Evolutionary conservation across 2,329 filamentous ascomycete species (phyloP).

Genomic region (Escovopsis weberi): DNA sequence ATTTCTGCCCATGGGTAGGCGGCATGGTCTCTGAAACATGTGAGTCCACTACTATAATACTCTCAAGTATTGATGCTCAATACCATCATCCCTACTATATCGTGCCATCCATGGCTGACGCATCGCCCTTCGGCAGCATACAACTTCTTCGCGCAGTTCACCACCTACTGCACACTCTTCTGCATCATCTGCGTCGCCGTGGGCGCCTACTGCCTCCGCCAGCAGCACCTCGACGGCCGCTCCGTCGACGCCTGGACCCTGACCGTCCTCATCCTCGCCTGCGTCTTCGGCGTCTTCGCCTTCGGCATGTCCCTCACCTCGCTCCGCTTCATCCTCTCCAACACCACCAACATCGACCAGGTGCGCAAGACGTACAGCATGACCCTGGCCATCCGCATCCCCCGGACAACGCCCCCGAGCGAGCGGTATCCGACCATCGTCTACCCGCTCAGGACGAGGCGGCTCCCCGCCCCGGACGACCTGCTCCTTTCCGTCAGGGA

Average conservation of each 20-base stretch:
- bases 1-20: slow-evolving; percentile 95
- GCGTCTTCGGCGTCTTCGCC: slow-evolving; percentile 69
- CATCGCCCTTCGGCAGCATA: slow-evolving; percentile 43
- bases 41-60: slow-evolving; percentile 19
- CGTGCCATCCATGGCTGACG: no score
- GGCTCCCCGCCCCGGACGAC: slow-evolving; percentile 9
- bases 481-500: slow-evolving; percentile 20
- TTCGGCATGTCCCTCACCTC: slow-evolving; percentile 63
- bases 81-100: no score
- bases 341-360: slow-evolving; percentile 75
- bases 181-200: slow-evolving; percentile 50
- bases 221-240: slow-evolving; percentile 29
- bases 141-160: slow-evolving; percentile 89
- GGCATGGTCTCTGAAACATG: slow-evolving; percentile 76
- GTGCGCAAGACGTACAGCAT: slow-evolving; percentile 49
- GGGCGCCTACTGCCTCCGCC: slow-evolving; percentile 47
- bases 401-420: slow-evolving; percentile 28
- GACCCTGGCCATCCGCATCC: slow-evolving; percentile 61
- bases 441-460: slow-evolving; percentile 37
- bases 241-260: slow-evolving; percentile 45
- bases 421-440: slow-evolving; percentile 36
- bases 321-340: slow-evolving; percentile 52
- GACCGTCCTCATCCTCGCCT: slow-evolving; percentile 49
- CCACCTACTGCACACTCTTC: slow-evolving; percentile 55
- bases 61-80: no score